Evolutionary conservation across 192 early-diverging fungal species (phyloP).

Genomic region (Gaertneriomyces semiglobifer): DNA sequence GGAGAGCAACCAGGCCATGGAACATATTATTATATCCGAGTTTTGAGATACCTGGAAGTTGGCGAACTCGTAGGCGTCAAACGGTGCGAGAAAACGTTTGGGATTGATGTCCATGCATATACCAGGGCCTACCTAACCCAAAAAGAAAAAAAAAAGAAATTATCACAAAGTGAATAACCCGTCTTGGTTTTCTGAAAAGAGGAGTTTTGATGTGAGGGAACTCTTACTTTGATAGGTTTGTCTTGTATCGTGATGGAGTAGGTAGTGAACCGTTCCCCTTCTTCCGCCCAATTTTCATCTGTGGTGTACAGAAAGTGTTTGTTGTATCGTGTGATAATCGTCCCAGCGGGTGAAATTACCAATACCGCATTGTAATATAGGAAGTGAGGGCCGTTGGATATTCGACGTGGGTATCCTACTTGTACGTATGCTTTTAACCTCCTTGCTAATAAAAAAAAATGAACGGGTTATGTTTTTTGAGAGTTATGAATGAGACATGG

Average conservation of each 20-base stretch:
- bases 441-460: constrained; percentile 36
- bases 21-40: constrained; percentile 51
- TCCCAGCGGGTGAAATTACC: constrained; percentile 51
- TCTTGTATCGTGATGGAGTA: neutral
- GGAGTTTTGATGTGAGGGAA: neutral
- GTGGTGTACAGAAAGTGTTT: constrained; percentile 67
- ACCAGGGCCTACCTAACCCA: constrained; percentile 61
- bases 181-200: neutral
- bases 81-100: constrained; percentile 61
- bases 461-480: neutral
- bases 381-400: neutral
- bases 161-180: neutral
- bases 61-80: constrained; percentile 68
- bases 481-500: neutral
- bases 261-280: constrained; percentile 60
- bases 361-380: constrained; percentile 58
- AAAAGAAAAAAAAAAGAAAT: constrained; percentile 11
- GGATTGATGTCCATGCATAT: constrained; percentile 89
- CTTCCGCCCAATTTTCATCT: constrained; percentile 73
- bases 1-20: constrained; percentile 69
- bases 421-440: constrained; percentile 55
- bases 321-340: constrained; percentile 59
- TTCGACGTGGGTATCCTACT: constrained; percentile 65
- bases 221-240: no score
- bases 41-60: constrained; percentile 52